Base-by-base conservation (phyloP, 1,139 yeast genomes). In the Kurtzmaniella quercitrusa region DNA sequence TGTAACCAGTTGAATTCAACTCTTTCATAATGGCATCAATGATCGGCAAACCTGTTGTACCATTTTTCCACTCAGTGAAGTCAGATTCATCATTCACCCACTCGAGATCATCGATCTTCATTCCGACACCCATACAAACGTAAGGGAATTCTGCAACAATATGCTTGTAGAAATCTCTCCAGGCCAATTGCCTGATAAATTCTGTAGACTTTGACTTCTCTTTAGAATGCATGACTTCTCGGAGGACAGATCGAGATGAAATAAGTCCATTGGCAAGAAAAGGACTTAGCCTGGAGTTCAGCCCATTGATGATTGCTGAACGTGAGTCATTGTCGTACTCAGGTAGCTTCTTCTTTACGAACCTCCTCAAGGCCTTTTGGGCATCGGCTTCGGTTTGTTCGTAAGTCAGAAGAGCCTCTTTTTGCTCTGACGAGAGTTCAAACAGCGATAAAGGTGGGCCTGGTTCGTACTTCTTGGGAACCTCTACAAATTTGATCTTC, bases 11-110 rank as follows among this genome's bases (percentile, higher is more conserved):
- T n/a, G 62, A 58, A 27, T 65, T 57, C 29, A 79, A 57, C 50
- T 77, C 70, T 37, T 80, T 62, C 83, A 79, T 79, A 38, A 75
- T 67, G 1, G 83, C 83, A 53, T 79, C 84, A 3, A 79, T 74
- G 10, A 79, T 64, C 1, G 84, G 83, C 45, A 63, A 67, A 1
- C 84, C 84, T 0, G 84, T 79, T 34, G 56, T 55, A 0, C 84
- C 84, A 16, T 63, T 52, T 46, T 77, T 68, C 84, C 84, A 79
- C 18, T 62, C 65, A 14, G 62, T 61, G 49, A 68, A 75, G 27
- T 65, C 62, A 4, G 62, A 66, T 3, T 52, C 49, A 45, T 67
- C 66, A 43, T 69, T 59, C 25, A 68, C 73, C 80, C 81, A 77
- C 18, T 62, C 68, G 25, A 63, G 50, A 21, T 66, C 62, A 40